phyloP scores from a whole-genome alignment of 1,139 yeast species.

The Kurtzmaniella natalensis region DNA sequence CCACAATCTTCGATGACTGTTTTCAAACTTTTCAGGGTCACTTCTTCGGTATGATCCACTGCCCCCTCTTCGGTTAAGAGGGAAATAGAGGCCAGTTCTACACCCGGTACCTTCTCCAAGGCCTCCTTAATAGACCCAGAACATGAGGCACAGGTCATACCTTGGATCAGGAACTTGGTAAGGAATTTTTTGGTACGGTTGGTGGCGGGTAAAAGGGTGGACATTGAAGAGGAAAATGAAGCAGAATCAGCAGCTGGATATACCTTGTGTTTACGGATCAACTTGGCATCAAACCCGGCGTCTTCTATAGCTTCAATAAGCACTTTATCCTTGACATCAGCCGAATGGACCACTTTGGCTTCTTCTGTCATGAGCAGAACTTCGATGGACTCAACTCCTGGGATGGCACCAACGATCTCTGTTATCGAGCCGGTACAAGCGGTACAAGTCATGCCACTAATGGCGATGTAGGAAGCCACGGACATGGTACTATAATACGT shows the following conservation, averaged over 20 bases:
- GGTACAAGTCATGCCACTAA: slow-evolving; percentile 39
- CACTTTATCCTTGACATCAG: neutral
- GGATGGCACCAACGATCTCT: slow-evolving; percentile 16
- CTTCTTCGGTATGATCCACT: slow-evolving; percentile 39
- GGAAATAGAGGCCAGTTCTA: slow-evolving; percentile 53
- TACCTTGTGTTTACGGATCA: slow-evolving; percentile 7
- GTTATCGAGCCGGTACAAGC: slow-evolving; percentile 32
- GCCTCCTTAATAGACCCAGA: slow-evolving; percentile 58
- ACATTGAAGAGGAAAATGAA: slow-evolving; percentile 6
- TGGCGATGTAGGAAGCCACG: slow-evolving; percentile 7
- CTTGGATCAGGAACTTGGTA: slow-evolving; percentile 39
- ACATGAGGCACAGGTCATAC: slow-evolving; percentile 92
- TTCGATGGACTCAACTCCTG: slow-evolving; percentile 23
- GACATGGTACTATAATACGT: too few relatives aligned
- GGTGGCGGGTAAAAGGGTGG: slow-evolving; percentile 3
- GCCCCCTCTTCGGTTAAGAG: slow-evolving; percentile 70
- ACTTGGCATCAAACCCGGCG: slow-evolving; percentile 36
- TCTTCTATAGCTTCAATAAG: slow-evolving; percentile 21
- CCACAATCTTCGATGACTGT: slow-evolving; percentile 31
- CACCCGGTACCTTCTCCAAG: slow-evolving; percentile 45
- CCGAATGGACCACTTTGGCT: slow-evolving; percentile 23
- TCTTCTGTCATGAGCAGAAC: slow-evolving; percentile 37
- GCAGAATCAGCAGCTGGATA: slow-evolving; percentile 5
- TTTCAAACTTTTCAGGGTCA: slow-evolving; percentile 32
- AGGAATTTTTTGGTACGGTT: slow-evolving; percentile 6